A percentile compares a stretch with the other conserved stretches of the same genome.
phyloP scores from a whole-genome alignment of 345 rosid genomes.

The Microcos paniculata region DNA sequence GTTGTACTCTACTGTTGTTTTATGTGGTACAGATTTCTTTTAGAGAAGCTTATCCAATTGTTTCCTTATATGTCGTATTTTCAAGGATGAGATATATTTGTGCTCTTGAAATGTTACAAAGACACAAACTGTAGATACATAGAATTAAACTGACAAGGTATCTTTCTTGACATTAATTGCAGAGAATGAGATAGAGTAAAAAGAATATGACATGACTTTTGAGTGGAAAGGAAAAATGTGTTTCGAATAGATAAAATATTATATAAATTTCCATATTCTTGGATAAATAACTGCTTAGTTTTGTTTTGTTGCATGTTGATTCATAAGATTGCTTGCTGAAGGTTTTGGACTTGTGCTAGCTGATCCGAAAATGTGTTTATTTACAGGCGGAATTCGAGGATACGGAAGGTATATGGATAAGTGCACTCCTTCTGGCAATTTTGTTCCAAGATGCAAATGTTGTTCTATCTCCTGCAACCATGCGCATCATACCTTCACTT shows the following conservation, averaged over 20 bases:
- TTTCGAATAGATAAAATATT: not conserved
- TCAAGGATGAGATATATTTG: not conserved
- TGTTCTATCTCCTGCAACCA: constrained; percentile 59
- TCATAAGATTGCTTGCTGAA: not conserved
- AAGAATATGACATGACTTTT: not conserved
- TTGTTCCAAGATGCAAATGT: constrained; percentile 68
- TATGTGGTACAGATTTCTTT: not conserved
- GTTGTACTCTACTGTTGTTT: not conserved
- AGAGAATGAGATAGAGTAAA: not conserved
- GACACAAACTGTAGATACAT: not conserved
- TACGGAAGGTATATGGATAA: constrained; percentile 75
- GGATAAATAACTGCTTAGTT: not conserved
- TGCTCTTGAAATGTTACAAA: too few species aligned
- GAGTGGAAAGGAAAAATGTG: not conserved
- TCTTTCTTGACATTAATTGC: not conserved
- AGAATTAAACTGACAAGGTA: not conserved
- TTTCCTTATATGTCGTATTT: not conserved
- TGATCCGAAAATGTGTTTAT: constrained; percentile 9
- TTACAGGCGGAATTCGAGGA: constrained; percentile 69
- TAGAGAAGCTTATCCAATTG: not conserved
- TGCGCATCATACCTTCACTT: constrained; percentile 59
- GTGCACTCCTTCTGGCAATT: constrained; percentile 70
- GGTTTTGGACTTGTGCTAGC: constrained; percentile 10
- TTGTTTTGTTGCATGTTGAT: not conserved
- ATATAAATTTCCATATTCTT: not conserved